phyloP scores from a whole-genome alignment of 140 eudicot species.

The Cichorium intybus region DNA sequence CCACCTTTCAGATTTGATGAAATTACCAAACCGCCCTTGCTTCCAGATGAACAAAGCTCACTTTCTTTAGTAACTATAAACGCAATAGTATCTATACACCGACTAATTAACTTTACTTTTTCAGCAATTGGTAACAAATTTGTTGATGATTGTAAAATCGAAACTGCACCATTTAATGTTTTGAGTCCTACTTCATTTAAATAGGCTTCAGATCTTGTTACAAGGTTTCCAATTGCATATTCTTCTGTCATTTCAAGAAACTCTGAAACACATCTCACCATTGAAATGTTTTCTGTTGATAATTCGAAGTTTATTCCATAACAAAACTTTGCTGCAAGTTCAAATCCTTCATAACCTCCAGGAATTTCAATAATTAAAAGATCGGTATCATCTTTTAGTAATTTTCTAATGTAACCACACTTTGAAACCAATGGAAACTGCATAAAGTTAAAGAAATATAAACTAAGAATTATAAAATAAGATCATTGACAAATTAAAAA shows the following conservation, averaged over 20 bases:
- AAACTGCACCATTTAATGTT: constrained; percentile 52
- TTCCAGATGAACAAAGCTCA: constrained; percentile 34
- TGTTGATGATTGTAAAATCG: constrained; percentile 52
- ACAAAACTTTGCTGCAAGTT: constrained; percentile 94
- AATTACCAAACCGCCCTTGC: constrained; percentile 28
- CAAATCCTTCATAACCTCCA: constrained; percentile 86
- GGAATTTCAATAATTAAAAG: constrained; percentile 57
- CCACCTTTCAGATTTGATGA: constrained; percentile 42
- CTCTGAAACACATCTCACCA: constrained; percentile 85
- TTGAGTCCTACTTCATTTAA: constrained; percentile 68
- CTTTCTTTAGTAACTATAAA: constrained; percentile 70
- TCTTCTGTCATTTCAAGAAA: constrained; percentile 97
- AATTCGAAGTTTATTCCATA: constrained; percentile 85
- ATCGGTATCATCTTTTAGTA: constrained; percentile 37
- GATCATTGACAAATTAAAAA: too few species aligned
- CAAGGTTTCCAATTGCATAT: constrained; percentile 58
- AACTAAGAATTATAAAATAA: neutral
- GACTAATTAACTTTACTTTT: constrained; percentile 47
- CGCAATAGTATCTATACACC: constrained; percentile 77
- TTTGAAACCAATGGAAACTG: constrained; percentile 90
- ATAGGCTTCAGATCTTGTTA: constrained; percentile 67
- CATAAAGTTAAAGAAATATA: neutral
- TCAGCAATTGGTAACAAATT: constrained; percentile 55
- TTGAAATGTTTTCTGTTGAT: constrained; percentile 70
- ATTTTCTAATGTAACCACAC: constrained; percentile 69